phyloP scores from a whole-genome alignment of 2,329 filamentous ascomycete species.

The Paecilomyces niveus region DNA sequence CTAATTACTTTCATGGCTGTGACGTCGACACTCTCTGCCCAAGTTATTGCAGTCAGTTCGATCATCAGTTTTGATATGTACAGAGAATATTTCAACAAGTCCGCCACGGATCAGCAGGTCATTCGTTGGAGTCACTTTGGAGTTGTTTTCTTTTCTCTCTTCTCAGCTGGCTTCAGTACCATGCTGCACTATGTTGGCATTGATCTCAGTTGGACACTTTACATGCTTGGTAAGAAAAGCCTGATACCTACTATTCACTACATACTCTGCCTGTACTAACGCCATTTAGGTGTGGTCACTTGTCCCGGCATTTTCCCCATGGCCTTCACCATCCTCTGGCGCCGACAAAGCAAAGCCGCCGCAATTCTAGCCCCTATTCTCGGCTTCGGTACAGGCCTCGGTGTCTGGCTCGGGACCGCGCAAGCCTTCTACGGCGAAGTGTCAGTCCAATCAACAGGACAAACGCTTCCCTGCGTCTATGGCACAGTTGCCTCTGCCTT shows the following conservation, averaged over 20 bases:
- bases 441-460: conserved; percentile 42
- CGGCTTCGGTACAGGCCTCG: conserved; percentile 45
- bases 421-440: conserved; percentile 42
- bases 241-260: background rate
- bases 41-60: conserved; percentile 48
- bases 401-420: conserved; percentile 47
- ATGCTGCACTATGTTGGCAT: conserved; percentile 49
- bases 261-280: background rate
- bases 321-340: conserved; percentile 48
- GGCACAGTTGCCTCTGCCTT: conserved; percentile 48
- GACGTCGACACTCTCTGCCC: conserved; percentile 44
- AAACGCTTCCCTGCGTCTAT: conserved; percentile 46
- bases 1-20: conserved; percentile 37
- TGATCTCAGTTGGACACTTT: conserved; percentile 48
- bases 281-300: conserved; percentile 40
- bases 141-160: conserved; percentile 46
- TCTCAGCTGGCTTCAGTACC: conserved; percentile 47
- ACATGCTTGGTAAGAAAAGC: conserved; percentile 39
- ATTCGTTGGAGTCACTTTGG: conserved; percentile 48
- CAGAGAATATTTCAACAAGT: conserved; percentile 42
- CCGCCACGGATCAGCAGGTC: conserved; percentile 41
- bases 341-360: conserved; percentile 42
- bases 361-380: conserved; percentile 46
- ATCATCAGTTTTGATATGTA: conserved; percentile 52
- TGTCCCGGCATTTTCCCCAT: conserved; percentile 50